These are phyloP conservation scores for Hericium erinaceus DNA, from an alignment of 768 basidiomycete species.

Conservation along the genomic window DNA sequence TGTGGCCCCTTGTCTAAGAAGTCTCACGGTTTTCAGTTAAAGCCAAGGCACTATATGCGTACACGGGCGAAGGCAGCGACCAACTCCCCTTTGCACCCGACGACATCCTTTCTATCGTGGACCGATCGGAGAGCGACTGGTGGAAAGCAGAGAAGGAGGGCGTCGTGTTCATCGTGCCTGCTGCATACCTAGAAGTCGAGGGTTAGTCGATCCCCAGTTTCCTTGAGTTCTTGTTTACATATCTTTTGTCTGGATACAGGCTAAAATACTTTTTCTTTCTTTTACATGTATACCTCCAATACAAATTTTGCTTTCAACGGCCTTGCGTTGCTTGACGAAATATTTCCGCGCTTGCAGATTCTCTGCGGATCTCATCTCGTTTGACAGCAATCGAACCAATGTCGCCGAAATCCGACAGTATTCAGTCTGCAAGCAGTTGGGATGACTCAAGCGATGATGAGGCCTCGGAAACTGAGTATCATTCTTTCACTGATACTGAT, in stretches of 20 bases:
- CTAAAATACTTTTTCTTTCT: slow-evolving; percentile 63
- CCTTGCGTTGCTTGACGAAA: not conserved
- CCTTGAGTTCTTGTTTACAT: slow-evolving; percentile 56
- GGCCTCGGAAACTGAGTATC: slow-evolving; percentile 31
- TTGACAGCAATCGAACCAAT: not conserved
- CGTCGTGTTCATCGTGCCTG: slow-evolving; percentile 83
- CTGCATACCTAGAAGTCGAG: slow-evolving; percentile 81
- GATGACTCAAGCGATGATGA: slow-evolving; percentile 18
- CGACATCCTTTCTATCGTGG: slow-evolving; percentile 69
- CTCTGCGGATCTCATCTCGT: not conserved
- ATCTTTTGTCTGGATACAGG: slow-evolving; percentile 46
- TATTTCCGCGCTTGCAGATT: not conserved
- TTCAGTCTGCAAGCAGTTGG: slow-evolving; percentile 9
- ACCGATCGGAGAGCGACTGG: slow-evolving; percentile 82
- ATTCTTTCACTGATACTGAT: slow-evolving; percentile 34
- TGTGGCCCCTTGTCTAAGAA: not conserved
- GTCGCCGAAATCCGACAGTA: not conserved
- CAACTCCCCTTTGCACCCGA: slow-evolving; percentile 85
- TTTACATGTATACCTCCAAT: slow-evolving; percentile 18
- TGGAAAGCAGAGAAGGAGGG: slow-evolving; percentile 92
- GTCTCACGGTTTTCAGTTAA: slow-evolving; percentile 30
- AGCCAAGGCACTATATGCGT: slow-evolving; percentile 77
- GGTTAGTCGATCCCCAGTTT: slow-evolving; percentile 70
- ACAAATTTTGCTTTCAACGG: slow-evolving; percentile 7
- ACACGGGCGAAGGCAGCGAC: slow-evolving; percentile 59